Percentiles rank a stretch among this genome's conserved stretches.
phyloP scores from a whole-genome alignment of 345 rosid species.

The Viola odorata region DNA sequence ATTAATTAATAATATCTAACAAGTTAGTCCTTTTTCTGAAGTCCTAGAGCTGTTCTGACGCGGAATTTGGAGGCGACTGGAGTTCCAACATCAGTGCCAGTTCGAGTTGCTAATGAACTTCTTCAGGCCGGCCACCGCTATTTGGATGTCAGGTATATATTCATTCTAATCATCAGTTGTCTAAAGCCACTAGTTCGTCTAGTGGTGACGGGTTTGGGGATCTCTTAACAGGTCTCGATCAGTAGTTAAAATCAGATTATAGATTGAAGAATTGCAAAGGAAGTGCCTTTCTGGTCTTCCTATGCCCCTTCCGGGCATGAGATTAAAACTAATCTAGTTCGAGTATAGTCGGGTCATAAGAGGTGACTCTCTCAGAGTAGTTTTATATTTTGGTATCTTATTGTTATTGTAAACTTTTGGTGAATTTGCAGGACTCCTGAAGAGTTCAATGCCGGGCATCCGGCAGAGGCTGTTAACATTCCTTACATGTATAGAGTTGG shows the following conservation, averaged over 20 bases:
- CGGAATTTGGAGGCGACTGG: constrained; percentile 38
- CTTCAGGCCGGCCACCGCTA: constrained; percentile 77
- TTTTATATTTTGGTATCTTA: not conserved
- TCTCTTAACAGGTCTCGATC: too few relatives aligned
- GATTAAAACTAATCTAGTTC: too few relatives aligned
- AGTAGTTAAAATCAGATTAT: too few relatives aligned
- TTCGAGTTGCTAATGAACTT: constrained; percentile 79
- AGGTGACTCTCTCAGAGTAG: not conserved
- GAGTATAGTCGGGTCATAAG: too few relatives aligned
- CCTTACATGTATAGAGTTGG: constrained; percentile 83
- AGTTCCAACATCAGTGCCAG: constrained; percentile 78
- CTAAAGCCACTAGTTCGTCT: too few relatives aligned
- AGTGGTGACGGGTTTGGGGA: too few relatives aligned
- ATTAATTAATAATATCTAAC: too few relatives aligned
- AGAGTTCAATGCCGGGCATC: constrained; percentile 77
- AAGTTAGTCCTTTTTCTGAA: constrained; percentile 4
- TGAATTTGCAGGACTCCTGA: constrained; percentile 55
- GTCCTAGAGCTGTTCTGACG: constrained; percentile 28
- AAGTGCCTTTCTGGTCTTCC: too few relatives aligned
- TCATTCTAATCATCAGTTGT: too few relatives aligned
- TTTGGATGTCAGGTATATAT: constrained; percentile 60
- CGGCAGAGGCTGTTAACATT: constrained; percentile 63
- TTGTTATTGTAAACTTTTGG: not conserved
- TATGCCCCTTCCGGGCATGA: too few relatives aligned
- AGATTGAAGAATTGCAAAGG: too few relatives aligned